Evolutionary conservation across 495 filamentous ascomycete species (phyloP).

Genomic region (Bryoglossum gracile): DNA sequence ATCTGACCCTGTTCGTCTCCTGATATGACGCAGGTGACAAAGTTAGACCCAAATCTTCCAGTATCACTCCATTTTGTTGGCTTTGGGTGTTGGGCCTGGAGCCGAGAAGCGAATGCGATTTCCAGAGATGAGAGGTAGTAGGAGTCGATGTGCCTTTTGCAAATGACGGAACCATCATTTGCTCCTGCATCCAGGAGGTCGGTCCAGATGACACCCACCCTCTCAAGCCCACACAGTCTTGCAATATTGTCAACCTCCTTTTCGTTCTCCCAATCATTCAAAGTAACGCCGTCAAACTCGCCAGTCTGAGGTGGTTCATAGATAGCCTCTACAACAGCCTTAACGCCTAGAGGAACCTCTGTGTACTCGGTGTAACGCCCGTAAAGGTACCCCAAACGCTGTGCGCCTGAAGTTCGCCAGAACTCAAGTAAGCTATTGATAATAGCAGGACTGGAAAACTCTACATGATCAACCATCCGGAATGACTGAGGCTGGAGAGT

Average conservation of each 20-base stretch:
- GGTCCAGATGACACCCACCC: constrained; percentile 92
- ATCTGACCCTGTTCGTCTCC: constrained; percentile 89
- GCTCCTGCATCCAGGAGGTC: constrained; percentile 79
- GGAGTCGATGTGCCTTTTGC: constrained; percentile 93
- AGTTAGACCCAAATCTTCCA: constrained; percentile 89
- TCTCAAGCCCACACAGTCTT: constrained; percentile 74
- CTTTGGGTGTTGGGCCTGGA: constrained; percentile 83
- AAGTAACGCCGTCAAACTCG: constrained; percentile 84
- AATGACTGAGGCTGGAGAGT: constrained; percentile 88
- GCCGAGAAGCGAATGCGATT: constrained; percentile 77
- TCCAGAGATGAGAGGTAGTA: constrained; percentile 88
- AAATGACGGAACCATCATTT: constrained; percentile 76
- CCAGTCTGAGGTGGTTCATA: constrained; percentile 91
- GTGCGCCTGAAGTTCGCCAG: constrained; percentile 73
- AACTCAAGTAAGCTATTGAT: constrained; percentile 86
- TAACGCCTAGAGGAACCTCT: constrained; percentile 88
- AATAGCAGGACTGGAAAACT: constrained; percentile 75
- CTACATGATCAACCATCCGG: constrained; percentile 98
- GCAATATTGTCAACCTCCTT: constrained; percentile 76
- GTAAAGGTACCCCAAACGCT: constrained; percentile 86
- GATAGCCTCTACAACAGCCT: constrained; percentile 95
- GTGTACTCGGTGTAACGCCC: constrained; percentile 86
- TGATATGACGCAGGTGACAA: constrained; percentile 91
- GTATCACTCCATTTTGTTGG: constrained; percentile 96
- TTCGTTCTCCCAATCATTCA: constrained; percentile 85